Conservation (phyloP, 2,329 filamentous ascomycete genomes). For the Aurifilum marmelostoma region DNA sequence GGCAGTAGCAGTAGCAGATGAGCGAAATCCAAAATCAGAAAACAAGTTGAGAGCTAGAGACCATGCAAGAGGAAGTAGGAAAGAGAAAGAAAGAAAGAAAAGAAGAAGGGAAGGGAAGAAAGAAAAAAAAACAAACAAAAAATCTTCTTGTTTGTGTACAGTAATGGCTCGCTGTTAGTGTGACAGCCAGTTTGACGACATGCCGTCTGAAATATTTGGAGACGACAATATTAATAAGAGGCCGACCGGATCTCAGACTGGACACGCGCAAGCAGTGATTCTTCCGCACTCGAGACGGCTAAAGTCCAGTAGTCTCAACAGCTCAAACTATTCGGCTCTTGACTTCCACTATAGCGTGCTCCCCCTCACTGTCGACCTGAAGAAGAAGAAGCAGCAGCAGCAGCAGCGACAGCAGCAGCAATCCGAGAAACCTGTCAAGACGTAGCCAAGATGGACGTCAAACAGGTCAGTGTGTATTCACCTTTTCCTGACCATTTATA, state of each 20-base stretch:
- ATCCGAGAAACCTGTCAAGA: background rate
- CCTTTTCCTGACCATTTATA: background rate
- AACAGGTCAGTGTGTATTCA: constrained; percentile 8
- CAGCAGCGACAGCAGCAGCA: background rate
- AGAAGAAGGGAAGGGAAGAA: too few relatives aligned
- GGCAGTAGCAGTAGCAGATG: background rate
- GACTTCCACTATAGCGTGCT: constrained; percentile 19
- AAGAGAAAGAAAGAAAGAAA: too few relatives aligned
- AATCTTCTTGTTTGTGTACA: background rate
- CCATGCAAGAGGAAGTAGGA: background rate
- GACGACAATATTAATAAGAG: background rate
- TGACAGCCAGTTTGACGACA: background rate
- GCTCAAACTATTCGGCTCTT: constrained; percentile 18
- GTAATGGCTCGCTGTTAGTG: background rate
- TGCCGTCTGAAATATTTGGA: background rate
- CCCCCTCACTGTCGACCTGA: constrained; percentile 9
- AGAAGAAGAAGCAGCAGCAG: background rate
- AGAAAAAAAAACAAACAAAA: too few relatives aligned
- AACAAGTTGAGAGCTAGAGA: background rate
- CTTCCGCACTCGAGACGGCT: constrained; percentile 15
- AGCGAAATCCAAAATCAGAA: background rate
- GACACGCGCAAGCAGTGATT: constrained; percentile 4
- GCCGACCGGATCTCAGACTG: background rate
- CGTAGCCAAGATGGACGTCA: constrained; percentile 16
- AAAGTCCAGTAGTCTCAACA: constrained; percentile 21